Conservation (phyloP, 345 rosid species). For the Sonneratia caseolaris region DNA sequence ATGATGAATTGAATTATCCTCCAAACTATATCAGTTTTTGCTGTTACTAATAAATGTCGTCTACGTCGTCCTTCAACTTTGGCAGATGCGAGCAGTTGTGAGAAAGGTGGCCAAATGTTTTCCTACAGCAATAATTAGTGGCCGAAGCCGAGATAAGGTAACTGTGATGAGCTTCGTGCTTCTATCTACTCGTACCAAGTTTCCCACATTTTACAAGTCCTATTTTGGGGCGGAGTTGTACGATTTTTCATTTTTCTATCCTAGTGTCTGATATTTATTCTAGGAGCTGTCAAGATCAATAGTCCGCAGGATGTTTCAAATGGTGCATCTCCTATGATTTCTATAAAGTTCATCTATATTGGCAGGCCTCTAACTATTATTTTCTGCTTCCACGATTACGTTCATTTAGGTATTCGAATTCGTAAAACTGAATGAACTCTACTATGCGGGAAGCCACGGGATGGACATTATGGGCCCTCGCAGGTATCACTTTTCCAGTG, state of each 20-base stretch:
- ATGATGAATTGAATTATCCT: background rate
- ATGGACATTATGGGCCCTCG: constrained; percentile 20
- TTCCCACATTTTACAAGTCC: too few species aligned
- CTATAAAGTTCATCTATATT: background rate
- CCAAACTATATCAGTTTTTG: background rate
- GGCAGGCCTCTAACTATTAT: background rate
- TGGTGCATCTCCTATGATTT: background rate
- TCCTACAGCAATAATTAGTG: constrained; percentile 43
- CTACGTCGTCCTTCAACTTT: background rate
- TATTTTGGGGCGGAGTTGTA: too few species aligned
- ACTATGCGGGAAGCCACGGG: constrained; percentile 22
- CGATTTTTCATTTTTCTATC: too few species aligned
- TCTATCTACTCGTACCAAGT: too few species aligned
- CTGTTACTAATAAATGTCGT: background rate
- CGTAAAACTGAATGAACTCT: constrained; percentile 13
- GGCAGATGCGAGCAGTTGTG: constrained; percentile 34
- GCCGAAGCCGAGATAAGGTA: constrained; percentile 40
- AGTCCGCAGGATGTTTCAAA: background rate
- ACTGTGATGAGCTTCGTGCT: too few species aligned
- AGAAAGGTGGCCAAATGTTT: constrained; percentile 24
- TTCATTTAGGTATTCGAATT: constrained; percentile 12
- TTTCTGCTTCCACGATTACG: background rate
- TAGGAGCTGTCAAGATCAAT: too few species aligned
- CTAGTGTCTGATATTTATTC: too few species aligned
- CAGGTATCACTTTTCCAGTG: background rate